Conservation (phyloP, 345 rosid genomes). For the Murraya koenigii region DNA sequence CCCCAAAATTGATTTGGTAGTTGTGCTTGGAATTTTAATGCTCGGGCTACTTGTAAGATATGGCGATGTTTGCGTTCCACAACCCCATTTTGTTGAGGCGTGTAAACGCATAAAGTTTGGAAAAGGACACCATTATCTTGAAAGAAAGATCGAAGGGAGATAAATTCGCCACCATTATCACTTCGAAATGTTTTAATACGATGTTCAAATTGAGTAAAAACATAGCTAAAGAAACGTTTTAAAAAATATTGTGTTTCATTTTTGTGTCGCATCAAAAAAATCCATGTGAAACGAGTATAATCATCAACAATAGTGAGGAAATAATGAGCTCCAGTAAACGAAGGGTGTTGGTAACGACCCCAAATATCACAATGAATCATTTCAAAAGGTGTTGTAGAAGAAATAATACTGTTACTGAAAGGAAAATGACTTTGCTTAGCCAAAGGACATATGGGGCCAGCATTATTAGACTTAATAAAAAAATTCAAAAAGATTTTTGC, state of each 20-base stretch:
- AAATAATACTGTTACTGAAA: background rate
- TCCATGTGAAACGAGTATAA: background rate
- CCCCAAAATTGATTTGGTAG: background rate
- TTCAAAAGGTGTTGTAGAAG: background rate
- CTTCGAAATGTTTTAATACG: too few relatives aligned
- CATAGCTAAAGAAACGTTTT: too few relatives aligned
- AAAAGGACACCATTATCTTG: too few relatives aligned
- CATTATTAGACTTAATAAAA: too few relatives aligned
- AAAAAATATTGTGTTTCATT: background rate
- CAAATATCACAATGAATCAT: slow-evolving; percentile 5
- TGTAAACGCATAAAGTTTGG: too few relatives aligned
- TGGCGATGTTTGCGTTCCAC: background rate
- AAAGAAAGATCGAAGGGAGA: too few relatives aligned
- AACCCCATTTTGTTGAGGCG: too few relatives aligned
- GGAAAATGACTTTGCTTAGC: background rate
- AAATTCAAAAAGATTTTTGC: too few relatives aligned
- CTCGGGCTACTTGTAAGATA: background rate
- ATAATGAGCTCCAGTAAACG: background rate
- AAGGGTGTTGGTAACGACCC: background rate
- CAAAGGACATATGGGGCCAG: too few relatives aligned
- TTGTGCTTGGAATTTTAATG: background rate
- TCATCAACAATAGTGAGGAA: background rate
- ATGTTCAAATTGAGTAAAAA: too few relatives aligned
- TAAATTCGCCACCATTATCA: too few relatives aligned
- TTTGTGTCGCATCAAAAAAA: background rate